A percentile compares a stretch with the other conserved stretches of the same genome.
These are phyloP conservation scores for Cryptococcus sp. DNA, from an alignment of 1,284 basidiomycete genomes.

Conservation along the genomic window DNA sequence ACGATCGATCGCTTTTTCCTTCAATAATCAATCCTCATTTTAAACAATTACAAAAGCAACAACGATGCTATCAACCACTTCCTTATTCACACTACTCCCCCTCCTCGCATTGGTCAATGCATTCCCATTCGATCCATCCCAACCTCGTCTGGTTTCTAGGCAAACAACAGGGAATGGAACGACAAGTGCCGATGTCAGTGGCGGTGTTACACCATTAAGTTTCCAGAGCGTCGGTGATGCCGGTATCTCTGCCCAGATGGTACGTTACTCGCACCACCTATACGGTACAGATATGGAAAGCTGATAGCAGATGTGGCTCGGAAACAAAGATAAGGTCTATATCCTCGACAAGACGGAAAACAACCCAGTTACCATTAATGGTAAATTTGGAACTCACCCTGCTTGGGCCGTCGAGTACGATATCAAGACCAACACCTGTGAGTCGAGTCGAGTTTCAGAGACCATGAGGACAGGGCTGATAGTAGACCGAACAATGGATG, in stretches of 20 bases:
- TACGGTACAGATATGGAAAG: background rate
- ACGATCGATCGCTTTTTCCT: no score
- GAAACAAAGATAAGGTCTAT: slow-evolving; percentile 51
- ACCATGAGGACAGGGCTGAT: background rate
- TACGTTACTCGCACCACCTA: slow-evolving; percentile 18
- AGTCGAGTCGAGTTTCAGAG: background rate
- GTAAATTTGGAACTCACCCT: slow-evolving; percentile 38
- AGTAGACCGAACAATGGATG: slow-evolving; percentile 58
- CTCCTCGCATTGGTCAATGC: slow-evolving; percentile 22
- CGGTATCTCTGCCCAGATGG: slow-evolving; percentile 47
- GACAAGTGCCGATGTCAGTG: slow-evolving; percentile 10
- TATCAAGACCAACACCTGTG: slow-evolving; percentile 5
- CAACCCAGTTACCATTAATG: slow-evolving; percentile 58
- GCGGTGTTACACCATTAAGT: slow-evolving; percentile 20
- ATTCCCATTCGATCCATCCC: slow-evolving; percentile 8
- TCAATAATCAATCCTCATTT: no score
- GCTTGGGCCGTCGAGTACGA: slow-evolving; percentile 53
- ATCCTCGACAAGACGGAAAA: slow-evolving; percentile 52
- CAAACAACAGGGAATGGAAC: background rate
- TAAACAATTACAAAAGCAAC: no score
- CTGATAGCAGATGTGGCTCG: slow-evolving; percentile 48
- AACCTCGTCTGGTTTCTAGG: background rate
- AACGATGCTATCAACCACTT: no score
- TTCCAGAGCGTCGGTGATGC: slow-evolving; percentile 41
- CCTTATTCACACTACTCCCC: slow-evolving; percentile 12